Evolutionary conservation across 2,329 filamentous ascomycete species (phyloP), one percentile per base, ranked within the genome.

Genomic region (Pseudogymnoascus sp.): DNA sequence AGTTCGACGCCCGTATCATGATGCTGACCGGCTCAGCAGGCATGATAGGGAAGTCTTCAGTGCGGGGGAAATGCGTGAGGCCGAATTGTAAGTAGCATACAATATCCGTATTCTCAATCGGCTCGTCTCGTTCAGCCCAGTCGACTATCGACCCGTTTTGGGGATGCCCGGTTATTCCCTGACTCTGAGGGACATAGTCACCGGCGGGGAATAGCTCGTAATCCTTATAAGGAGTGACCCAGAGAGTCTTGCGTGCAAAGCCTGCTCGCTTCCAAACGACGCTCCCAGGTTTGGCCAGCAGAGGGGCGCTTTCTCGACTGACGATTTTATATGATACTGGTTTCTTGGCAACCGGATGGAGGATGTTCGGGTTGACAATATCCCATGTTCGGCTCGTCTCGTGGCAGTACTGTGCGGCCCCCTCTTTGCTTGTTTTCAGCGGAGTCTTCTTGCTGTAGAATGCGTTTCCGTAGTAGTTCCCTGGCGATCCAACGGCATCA

Each of bases 61-160:
- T 91, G 0, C 89, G 78, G 0, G 92, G 91, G 78, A 96, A 93
- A 72, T 96, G 92, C 0, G 88, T 93, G 35, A 96, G 79, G 35
- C 92, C 92, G 69, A 96, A 97, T 0, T 91, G 96, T 75, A 96
- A 91, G 91, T 91, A 97, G 14, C 96, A 81, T 1, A 97, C 91
- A 30, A 96, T 77, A 71, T 97, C 90, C 0, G 86, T 89, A 77
- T 96, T 88, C 61, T 88, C 89, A 66, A 96, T 85, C 25, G 78
- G 81, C 62, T 82, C 84, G 50, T 76, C 76, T 11, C 88, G 85
- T 63, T 91, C 83, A 22, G 84, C 84, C 66, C 39, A 43, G 20
- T 43, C 39, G 39, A 43, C 39, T 43, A 43, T 20, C 20, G 39
- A 22, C 79, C 62, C 64, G 70, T 78, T 73, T 71, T 76, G 54